These are phyloP conservation scores for Aspergillus texensis DNA, from an alignment of 2,329 filamentous ascomycete species.

Conservation along the genomic window DNA sequence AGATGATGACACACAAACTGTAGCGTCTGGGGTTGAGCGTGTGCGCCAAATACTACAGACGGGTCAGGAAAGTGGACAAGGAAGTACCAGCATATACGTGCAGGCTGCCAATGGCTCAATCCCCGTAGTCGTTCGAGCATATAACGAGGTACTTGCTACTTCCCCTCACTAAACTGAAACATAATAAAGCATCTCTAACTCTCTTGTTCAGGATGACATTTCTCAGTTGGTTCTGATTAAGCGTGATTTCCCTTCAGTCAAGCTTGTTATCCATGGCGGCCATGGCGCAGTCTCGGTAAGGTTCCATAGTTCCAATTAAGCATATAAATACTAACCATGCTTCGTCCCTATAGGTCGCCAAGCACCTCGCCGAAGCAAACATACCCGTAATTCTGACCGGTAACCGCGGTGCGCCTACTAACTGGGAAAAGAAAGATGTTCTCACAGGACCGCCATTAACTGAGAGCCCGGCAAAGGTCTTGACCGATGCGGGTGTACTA, in stretches of 20 bases:
- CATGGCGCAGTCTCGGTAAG: conserved; percentile 5
- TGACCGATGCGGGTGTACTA: conserved; percentile 9
- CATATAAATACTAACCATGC: neutral
- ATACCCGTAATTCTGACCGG: conserved; percentile 50
- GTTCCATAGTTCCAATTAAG: neutral
- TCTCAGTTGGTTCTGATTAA: conserved; percentile 7
- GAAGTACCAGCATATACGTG: neutral
- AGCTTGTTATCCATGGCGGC: conserved; percentile 3
- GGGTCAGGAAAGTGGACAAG: neutral
- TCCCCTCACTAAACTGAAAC: neutral
- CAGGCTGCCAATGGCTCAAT: conserved; percentile 4
- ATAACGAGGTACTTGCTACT: neutral
- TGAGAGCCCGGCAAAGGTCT: conserved; percentile 25
- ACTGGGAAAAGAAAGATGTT: conserved; percentile 42
- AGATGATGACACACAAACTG: neutral
- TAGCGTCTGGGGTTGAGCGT: neutral
- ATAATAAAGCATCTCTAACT: neutral
- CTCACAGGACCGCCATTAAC: conserved; percentile 49
- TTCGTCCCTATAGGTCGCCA: conserved; percentile 24
- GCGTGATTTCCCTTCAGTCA: neutral
- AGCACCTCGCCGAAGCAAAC: conserved; percentile 47
- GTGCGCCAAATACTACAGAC: neutral
- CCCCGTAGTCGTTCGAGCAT: conserved; percentile 5
- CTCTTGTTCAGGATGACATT: conserved; percentile 7
- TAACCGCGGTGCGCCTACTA: conserved; percentile 35